Base-by-base conservation (phyloP, 2,329 filamentous ascomycete species). In the Aspergillus thermomutatus region DNA sequence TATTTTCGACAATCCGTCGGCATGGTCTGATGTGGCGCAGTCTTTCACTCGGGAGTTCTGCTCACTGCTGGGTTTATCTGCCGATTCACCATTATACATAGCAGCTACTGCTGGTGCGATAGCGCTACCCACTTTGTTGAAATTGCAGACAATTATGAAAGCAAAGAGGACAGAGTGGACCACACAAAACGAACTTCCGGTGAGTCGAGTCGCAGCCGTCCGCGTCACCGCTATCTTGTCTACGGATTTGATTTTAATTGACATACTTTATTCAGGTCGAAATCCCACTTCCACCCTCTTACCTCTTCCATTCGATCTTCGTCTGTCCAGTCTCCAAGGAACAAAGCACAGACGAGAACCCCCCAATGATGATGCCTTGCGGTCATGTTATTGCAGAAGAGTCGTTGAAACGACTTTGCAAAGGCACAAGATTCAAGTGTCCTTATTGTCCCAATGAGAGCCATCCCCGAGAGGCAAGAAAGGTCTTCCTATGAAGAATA, bases 321-420 rank as follows among this genome's bases (percentile, higher is more conserved):
- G 94, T 99, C 45, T 99, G 94, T 69, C 94, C 94, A 0, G 94
- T 99, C 4, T 92, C 89, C 67, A 97, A 97, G 73, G 94, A 97
- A 71, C 94, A 99, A 74, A 92, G 90, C 0, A 99, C 93, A 0
- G 92, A 96, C 68, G 78, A 82, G 25, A 99, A 99, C 72, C 94
- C 94, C 10, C 92, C 94, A 1, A 95, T 97, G 89, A 94, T 97
- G 84, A 87, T 99, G 69, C 90, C 91, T 0, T 99, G 94, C 69
- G 93, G 94, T 5, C 94, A 99, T 76, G 93, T 97, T 52, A 87
- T 99, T 58, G 92, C 92, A 19, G 84, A 87, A 62, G 92, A 97
- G 68, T 92, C 88, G 34, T 77, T 99, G 51, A 85, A 89, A 58
- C 87, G 87, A 68, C 81, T 97, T 45, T 87, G 87, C 54, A 96